Conservation (phyloP, 768 basidiomycete genomes). For the Amanita polypyramis region DNA sequence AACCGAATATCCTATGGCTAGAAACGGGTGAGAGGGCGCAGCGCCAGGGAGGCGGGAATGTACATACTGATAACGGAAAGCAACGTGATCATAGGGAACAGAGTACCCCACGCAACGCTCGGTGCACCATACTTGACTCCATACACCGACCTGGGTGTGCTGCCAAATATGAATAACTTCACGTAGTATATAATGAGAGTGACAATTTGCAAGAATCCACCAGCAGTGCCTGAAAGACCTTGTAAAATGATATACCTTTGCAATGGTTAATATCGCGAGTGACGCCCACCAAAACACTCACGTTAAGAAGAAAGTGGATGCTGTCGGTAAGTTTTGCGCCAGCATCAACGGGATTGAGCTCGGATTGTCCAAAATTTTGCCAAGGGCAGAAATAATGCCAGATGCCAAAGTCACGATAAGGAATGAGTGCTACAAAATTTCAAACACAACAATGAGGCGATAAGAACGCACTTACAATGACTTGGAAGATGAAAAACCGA, state of each 20-base stretch:
- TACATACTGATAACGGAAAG: constrained; percentile 72
- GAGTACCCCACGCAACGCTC: constrained; percentile 67
- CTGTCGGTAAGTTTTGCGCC: constrained; percentile 68
- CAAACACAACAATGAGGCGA: neutral
- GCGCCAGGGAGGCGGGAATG: neutral
- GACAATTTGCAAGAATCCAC: constrained; percentile 73
- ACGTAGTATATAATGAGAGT: constrained; percentile 79
- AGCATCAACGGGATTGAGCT: constrained; percentile 57
- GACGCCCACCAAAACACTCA: constrained; percentile 20
- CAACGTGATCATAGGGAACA: constrained; percentile 63
- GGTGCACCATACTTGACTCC: constrained; percentile 69
- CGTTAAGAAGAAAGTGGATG: constrained; percentile 89
- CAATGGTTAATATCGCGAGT: neutral
- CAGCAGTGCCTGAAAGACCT: constrained; percentile 69
- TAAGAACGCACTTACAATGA: constrained; percentile 50
- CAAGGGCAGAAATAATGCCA: constrained; percentile 70
- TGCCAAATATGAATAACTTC: constrained; percentile 78
- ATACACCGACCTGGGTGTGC: constrained; percentile 80
- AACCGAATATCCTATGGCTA: constrained; percentile 72
- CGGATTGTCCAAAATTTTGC: constrained; percentile 55
- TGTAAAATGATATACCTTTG: constrained; percentile 67
- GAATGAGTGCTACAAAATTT: constrained; percentile 70
- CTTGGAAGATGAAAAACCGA: constrained; percentile 86
- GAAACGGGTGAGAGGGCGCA: neutral
- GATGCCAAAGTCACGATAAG: constrained; percentile 79